Evolutionary conservation across 768 basidiomycete genomes (phyloP).

Genomic region (Termitomyces sp.): DNA sequence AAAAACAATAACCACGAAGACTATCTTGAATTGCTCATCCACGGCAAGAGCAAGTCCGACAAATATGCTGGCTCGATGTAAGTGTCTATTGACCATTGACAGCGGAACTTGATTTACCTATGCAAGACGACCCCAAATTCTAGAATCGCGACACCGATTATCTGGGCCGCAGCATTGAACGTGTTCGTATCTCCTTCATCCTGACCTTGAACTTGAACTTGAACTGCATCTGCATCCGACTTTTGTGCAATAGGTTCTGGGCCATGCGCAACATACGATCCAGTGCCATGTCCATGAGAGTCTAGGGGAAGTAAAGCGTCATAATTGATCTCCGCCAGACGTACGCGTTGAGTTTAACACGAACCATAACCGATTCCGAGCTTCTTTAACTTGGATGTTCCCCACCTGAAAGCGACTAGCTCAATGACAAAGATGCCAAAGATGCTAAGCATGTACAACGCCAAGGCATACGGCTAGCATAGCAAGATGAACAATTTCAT

Average conservation of each 20-base stretch:
- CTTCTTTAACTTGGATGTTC: conserved; percentile 61
- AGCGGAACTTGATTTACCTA: neutral
- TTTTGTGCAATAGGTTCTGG: conserved; percentile 24
- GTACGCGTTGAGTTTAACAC: conserved; percentile 10
- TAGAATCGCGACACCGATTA: neutral
- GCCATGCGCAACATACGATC: conserved; percentile 62
- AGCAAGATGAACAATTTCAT: neutral
- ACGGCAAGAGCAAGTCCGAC: neutral
- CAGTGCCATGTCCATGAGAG: conserved; percentile 58
- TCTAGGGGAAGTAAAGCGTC: conserved; percentile 30
- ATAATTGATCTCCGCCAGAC: neutral
- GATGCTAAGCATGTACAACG: conserved; percentile 74
- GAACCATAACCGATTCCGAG: conserved; percentile 61
- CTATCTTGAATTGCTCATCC: neutral
- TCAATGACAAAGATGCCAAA: conserved; percentile 84
- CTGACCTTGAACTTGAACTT: neutral
- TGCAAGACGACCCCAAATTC: neutral
- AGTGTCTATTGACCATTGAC: neutral
- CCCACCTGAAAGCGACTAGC: conserved; percentile 83
- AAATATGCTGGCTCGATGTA: neutral
- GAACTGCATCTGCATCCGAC: neutral
- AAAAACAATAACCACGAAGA: neutral
- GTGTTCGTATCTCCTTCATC: neutral
- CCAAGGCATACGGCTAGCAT: conserved; percentile 73
- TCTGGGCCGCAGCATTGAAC: neutral